These are phyloP conservation scores for Sporodiniella umbellata DNA, from an alignment of 371 early-diverging fungal genomes.

Conservation along the genomic window DNA sequence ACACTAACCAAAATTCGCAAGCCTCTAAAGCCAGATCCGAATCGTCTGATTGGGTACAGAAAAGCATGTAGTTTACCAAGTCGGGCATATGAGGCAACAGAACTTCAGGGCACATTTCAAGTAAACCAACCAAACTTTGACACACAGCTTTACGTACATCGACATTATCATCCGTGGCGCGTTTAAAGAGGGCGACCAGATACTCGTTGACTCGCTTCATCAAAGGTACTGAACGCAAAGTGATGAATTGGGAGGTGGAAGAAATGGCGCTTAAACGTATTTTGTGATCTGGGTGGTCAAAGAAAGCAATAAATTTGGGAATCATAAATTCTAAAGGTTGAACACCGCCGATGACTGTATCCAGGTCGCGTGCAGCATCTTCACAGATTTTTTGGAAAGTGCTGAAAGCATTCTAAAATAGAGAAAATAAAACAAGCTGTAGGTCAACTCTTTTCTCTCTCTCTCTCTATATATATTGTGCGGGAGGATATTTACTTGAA, in stretches of 20 bases:
- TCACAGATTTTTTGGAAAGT: constrained; percentile 92
- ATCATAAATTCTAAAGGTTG: constrained; percentile 81
- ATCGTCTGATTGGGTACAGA: constrained; percentile 81
- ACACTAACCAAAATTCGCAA: constrained; percentile 96
- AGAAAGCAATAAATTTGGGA: constrained; percentile 79
- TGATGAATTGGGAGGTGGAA: constrained; percentile 80
- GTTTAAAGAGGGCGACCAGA: constrained; percentile 74
- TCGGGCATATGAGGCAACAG: constrained; percentile 81
- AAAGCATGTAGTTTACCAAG: constrained; percentile 92
- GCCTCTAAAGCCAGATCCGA: constrained; percentile 88
- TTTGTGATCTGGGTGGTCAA: constrained; percentile 67
- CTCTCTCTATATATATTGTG: background rate
- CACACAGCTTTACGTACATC: constrained; percentile 91
- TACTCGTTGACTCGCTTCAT: constrained; percentile 71
- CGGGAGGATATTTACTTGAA: constrained; percentile 61
- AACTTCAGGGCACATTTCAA: constrained; percentile 80
- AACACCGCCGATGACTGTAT: constrained; percentile 64
- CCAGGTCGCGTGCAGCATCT: constrained; percentile 80
- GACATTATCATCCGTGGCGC: constrained; percentile 74
- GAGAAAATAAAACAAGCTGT: background rate
- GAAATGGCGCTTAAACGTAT: constrained; percentile 77
- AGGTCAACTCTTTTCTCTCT: background rate
- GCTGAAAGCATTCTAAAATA: constrained; percentile 74
- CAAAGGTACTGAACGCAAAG: constrained; percentile 64
- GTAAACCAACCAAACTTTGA: constrained; percentile 81